Conservation (phyloP, 2,329 filamentous ascomycete species). For the Byssochlamys sp. region DNA sequence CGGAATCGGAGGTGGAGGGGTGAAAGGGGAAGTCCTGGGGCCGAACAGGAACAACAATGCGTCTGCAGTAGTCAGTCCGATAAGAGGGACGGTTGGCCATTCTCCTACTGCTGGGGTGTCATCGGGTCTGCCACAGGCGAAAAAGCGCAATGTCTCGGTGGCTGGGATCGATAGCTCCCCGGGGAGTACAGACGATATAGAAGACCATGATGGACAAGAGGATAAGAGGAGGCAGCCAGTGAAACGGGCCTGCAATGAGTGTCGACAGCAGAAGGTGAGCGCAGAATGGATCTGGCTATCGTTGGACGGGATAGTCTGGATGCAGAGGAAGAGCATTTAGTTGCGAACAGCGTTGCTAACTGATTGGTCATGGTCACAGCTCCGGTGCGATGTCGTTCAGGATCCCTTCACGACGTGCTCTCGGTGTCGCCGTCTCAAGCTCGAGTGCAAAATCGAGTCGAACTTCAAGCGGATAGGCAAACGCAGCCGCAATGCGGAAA, state of each 20-base stretch:
- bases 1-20: slow-evolving; percentile 27
- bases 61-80: slow-evolving; percentile 25
- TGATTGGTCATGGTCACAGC: slow-evolving; percentile 31
- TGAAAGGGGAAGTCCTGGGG: slow-evolving; percentile 18
- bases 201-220: slow-evolving; percentile 35
- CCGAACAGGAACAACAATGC: slow-evolving; percentile 24
- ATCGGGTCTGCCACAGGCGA: slow-evolving; percentile 22
- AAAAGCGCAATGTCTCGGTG: slow-evolving; percentile 35
- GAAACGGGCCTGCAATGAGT: slow-evolving; percentile 60
- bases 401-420: slow-evolving; percentile 54
- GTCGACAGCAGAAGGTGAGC: slow-evolving; percentile 58
- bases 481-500: slow-evolving; percentile 54
- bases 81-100: slow-evolving; percentile 28
- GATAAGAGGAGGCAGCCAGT: slow-evolving; percentile 38
- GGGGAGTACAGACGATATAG: slow-evolving; percentile 36
- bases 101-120: slow-evolving; percentile 18
- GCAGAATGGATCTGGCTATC: neutral
- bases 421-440: slow-evolving; percentile 53
- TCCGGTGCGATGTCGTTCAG: slow-evolving; percentile 58
- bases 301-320: neutral
- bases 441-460: slow-evolving; percentile 57
- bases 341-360: neutral
- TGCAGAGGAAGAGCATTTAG: neutral
- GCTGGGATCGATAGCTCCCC: slow-evolving; percentile 40
- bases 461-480: slow-evolving; percentile 61